Evolutionary conservation across 179 eudicot genomes (phyloP).

Genomic region (Drosera spatulata): DNA sequence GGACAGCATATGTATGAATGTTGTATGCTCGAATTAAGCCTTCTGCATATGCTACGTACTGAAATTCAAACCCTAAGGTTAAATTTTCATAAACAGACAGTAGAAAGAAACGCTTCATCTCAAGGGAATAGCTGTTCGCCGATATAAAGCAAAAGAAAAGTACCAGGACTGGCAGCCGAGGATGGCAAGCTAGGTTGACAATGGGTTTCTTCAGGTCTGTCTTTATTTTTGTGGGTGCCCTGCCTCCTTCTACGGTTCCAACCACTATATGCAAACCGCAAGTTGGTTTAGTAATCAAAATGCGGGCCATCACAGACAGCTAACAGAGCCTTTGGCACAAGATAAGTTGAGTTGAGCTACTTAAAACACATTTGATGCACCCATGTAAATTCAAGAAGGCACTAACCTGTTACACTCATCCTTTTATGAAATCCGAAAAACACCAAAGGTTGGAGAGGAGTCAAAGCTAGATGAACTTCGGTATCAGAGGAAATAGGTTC

Average conservation of each 20-base stretch:
- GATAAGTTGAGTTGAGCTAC: too few species aligned
- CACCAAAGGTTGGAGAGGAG: slow-evolving; percentile 94
- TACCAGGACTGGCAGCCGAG: slow-evolving; percentile 94
- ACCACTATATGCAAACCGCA: slow-evolving; percentile 52
- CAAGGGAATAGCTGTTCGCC: slow-evolving; percentile 4
- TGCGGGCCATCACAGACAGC: too few species aligned
- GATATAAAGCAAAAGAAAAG: too few species aligned
- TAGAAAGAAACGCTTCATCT: neutral
- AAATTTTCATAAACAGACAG: neutral
- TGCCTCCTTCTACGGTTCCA: slow-evolving; percentile 97
- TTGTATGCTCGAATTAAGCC: slow-evolving; percentile 96
- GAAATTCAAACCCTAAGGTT: slow-evolving; percentile 18
- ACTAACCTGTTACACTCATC: slow-evolving; percentile 97
- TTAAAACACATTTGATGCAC: too few species aligned
- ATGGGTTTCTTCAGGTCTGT: slow-evolving; percentile 96
- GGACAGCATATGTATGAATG: slow-evolving; percentile 90
- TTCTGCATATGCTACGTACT: slow-evolving; percentile 98
- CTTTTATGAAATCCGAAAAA: slow-evolving; percentile 92
- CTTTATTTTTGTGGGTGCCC: slow-evolving; percentile 94
- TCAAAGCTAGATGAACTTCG: slow-evolving; percentile 94
- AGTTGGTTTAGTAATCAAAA: neutral
- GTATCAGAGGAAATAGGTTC: slow-evolving; percentile 81
- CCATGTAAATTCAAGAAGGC: too few species aligned
- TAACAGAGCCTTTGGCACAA: too few species aligned
- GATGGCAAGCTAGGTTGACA: slow-evolving; percentile 99